phyloP scores from a whole-genome alignment of 345 rosid genomes.

The Eucalyptus lansdowneana region DNA sequence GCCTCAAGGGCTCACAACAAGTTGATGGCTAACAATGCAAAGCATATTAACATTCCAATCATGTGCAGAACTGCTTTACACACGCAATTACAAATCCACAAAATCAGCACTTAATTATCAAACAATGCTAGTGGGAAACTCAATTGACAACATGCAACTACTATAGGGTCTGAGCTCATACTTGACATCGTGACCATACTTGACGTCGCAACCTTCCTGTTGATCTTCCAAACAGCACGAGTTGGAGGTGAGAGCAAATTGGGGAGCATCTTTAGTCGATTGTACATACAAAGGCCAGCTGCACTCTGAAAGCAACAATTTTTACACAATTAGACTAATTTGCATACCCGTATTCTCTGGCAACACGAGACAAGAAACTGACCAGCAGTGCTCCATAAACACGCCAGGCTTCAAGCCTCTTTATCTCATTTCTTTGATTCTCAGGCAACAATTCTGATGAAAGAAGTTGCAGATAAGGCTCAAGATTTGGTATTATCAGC shows the following conservation, averaged over 20 bases:
- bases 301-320: constrained; percentile 38
- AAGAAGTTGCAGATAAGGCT: constrained; percentile 59
- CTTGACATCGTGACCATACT: constrained; percentile 5
- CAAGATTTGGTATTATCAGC: constrained; percentile 69
- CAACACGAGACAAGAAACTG: neutral
- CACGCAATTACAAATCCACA: neutral
- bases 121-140: neutral
- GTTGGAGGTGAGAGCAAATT: constrained; percentile 35
- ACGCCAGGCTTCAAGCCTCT: constrained; percentile 69
- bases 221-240: constrained; percentile 34
- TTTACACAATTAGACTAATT: neutral
- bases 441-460: constrained; percentile 59
- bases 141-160: neutral
- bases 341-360: neutral
- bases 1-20: neutral
- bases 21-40: neutral
- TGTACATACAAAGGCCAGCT: constrained; percentile 61
- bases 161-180: constrained; percentile 7
- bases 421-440: constrained; percentile 50
- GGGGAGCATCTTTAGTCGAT: constrained; percentile 47
- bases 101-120: neutral
- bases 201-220: constrained; percentile 12
- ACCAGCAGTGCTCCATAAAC: constrained; percentile 80
- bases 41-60: neutral
- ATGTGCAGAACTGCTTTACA: neutral